phyloP scores from a whole-genome alignment of 257 asterid species.

The Fraxinus pennsylvanica region DNA sequence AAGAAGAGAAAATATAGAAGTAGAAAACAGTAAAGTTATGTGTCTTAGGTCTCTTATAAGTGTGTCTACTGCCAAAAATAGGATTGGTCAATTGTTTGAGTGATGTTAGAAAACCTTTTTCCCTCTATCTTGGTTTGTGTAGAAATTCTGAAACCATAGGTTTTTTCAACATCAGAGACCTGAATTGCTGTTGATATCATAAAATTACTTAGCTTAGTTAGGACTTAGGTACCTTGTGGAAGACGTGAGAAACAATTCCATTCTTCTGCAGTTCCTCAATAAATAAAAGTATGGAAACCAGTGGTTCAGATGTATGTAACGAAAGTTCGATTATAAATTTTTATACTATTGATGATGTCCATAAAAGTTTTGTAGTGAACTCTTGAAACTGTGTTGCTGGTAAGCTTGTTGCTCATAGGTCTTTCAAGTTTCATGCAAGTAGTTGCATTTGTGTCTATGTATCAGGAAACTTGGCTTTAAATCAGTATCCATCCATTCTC shows the following conservation, averaged over 20 bases:
- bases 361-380: neutral
- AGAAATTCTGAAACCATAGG: neutral
- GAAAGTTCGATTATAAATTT: neutral
- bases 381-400: neutral
- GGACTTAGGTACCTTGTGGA: neutral
- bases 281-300: neutral
- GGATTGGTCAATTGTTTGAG: neutral
- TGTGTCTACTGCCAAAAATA: neutral
- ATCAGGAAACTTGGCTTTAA: neutral
- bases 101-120: neutral
- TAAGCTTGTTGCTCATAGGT: constrained; percentile 3
- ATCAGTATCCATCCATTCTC: neutral
- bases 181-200: neutral
- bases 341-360: neutral
- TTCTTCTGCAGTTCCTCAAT: neutral
- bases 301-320: neutral
- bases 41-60: neutral
- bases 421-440: neutral
- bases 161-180: neutral
- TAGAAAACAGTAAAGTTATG: neutral
- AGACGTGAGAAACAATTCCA: neutral
- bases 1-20: neutral
- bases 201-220: neutral
- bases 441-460: neutral
- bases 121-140: neutral